phyloP scores from a whole-genome alignment of 108 stramenopile genomes.

The Ochromonas danica region DNA sequence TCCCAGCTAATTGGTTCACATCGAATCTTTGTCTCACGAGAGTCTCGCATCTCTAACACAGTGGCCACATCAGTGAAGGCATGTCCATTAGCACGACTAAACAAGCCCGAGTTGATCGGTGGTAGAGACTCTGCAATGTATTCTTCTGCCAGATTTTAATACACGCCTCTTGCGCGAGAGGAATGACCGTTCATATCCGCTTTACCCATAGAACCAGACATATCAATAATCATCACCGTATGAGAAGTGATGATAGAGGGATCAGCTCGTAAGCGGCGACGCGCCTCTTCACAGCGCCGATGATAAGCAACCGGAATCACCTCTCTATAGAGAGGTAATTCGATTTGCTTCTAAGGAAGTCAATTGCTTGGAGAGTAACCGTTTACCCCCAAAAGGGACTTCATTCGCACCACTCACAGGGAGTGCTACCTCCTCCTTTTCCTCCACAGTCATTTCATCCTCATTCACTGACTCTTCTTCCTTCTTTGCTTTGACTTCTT shows the following conservation, averaged over 20 bases:
- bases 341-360: conserved; percentile 15
- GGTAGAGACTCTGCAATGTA: background rate
- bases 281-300: conserved; percentile 1
- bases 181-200: conserved; percentile 27
- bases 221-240: conserved; percentile 22
- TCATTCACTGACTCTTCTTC: too few relatives aligned
- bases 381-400: conserved; percentile 14
- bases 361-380: conserved; percentile 15
- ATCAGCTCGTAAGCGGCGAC: background rate
- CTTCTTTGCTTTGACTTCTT: too few relatives aligned
- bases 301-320: conserved; percentile 9
- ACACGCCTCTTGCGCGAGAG: background rate
- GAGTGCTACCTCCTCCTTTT: conserved; percentile 14
- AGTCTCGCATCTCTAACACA: conserved; percentile 22
- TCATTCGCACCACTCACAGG: conserved; percentile 13
- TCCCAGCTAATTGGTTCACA: conserved; percentile 28
- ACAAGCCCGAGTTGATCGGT: background rate
- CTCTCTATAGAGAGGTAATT: conserved; percentile 16
- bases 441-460: conserved; percentile 12
- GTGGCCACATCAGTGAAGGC: conserved; percentile 26
- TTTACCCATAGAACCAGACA: conserved; percentile 22
- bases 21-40: background rate
- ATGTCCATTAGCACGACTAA: conserved; percentile 4
- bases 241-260: conserved; percentile 24
- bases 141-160: conserved; percentile 25